A percentile compares a stretch with the other conserved stretches of the same genome.
Evolutionary conservation across 1,284 basidiomycete species (phyloP).

Genomic region (Inonotus obliquus): DNA sequence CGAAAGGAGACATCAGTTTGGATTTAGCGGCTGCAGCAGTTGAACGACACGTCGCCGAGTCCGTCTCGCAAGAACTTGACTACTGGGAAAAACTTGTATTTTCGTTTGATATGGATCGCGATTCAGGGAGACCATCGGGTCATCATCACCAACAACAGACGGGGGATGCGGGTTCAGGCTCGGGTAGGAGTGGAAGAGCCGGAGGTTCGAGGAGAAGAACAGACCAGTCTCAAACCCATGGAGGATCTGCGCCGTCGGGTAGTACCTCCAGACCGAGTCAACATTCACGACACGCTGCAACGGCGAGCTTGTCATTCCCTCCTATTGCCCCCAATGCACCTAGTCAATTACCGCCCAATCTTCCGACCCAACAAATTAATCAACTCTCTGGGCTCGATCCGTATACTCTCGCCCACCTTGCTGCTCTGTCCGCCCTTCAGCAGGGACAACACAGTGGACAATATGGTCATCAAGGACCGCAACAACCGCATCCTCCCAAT

Average conservation of each 20-base stretch:
- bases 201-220: too few species aligned
- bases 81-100: slow-evolving; percentile 19
- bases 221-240: not conserved
- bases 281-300: not conserved
- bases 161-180: too few species aligned
- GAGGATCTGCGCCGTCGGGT: slow-evolving; percentile 1
- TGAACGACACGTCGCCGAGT: slow-evolving; percentile 5
- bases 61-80: slow-evolving; percentile 14
- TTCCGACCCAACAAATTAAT: not conserved
- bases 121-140: not conserved
- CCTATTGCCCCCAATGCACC: not conserved
- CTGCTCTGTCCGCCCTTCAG: slow-evolving; percentile 14
- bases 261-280: not conserved
- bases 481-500: not conserved
- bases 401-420: slow-evolving; percentile 15
- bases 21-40: not conserved
- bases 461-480: not conserved
- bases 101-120: slow-evolving; percentile 20
- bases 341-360: not conserved
- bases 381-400: slow-evolving; percentile 15
- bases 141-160: not conserved
- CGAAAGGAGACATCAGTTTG: not conserved
- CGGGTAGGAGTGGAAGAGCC: too few species aligned
- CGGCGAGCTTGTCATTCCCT: not conserved
- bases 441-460: not conserved